Percentiles rank a stretch among this genome's conserved stretches.
Evolutionary conservation across 106 monocot species (phyloP).

Genomic region (Dendrobium officinale): DNA sequence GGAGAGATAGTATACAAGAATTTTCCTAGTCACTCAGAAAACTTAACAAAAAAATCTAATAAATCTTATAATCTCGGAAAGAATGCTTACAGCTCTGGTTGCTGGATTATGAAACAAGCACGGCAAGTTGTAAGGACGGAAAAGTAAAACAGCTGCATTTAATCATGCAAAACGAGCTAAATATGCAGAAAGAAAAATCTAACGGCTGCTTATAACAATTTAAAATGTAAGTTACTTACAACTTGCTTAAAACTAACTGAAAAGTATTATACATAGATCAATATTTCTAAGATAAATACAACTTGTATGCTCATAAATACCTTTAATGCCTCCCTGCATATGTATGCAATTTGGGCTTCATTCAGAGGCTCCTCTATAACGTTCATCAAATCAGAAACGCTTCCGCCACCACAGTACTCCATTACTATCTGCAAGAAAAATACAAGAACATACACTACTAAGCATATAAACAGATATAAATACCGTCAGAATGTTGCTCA

Average conservation of each 20-base stretch:
- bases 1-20: too few species aligned
- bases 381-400: conserved; percentile 94
- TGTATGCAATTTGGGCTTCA: conserved; percentile 95
- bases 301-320: conserved; percentile 19
- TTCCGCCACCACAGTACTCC: conserved; percentile 99
- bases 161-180: not conserved
- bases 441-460: not conserved
- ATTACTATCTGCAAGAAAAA: conserved; percentile 85
- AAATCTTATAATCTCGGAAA: not conserved
- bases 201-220: not conserved
- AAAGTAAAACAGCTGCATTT: not conserved
- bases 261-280: not conserved
- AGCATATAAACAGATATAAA: not conserved
- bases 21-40: too few species aligned
- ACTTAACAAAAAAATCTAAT: too few species aligned
- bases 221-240: not conserved
- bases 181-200: conserved; percentile 1
- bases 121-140: not conserved
- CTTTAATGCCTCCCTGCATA: conserved; percentile 96
- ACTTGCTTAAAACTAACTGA: not conserved
- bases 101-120: not conserved
- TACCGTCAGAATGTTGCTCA: not conserved
- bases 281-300: not conserved
- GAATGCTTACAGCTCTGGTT: not conserved
- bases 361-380: conserved; percentile 77